Evolutionary conservation across 352 stramenopile species (phyloP).

Genomic region (Phytophthora quininea): DNA sequence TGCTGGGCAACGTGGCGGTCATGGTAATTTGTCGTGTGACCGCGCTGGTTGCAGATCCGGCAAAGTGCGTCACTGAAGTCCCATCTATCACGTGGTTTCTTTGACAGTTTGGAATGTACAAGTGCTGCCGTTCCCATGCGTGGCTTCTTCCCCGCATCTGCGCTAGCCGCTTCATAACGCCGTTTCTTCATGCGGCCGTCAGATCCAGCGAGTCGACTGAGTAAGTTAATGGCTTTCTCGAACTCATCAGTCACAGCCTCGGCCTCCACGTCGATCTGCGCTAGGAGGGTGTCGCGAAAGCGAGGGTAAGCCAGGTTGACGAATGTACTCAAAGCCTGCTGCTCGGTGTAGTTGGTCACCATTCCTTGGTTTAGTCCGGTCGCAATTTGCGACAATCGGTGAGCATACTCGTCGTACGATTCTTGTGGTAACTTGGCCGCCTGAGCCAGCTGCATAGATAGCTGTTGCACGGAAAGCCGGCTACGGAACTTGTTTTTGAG

Average conservation of each 20-base stretch:
- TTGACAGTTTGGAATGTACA: background rate
- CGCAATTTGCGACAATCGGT: background rate
- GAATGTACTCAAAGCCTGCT: constrained; percentile 15
- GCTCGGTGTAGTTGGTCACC: constrained; percentile 2
- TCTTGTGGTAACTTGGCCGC: background rate
- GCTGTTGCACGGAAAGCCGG: background rate
- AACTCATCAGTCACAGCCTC: constrained; percentile 6
- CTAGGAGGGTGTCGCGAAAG: background rate
- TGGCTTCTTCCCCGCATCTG: background rate
- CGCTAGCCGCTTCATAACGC: background rate
- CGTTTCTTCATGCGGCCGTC: constrained; percentile 6
- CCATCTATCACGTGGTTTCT: background rate
- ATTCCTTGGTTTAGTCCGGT: constrained; percentile 4
- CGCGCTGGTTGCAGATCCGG: background rate
- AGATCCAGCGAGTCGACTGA: background rate
- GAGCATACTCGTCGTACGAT: background rate
- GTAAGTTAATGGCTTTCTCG: background rate
- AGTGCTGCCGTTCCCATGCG: background rate
- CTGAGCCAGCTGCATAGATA: background rate
- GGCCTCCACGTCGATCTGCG: constrained; percentile 3
- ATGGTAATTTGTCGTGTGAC: constrained; percentile 13
- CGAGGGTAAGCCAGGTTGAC: constrained; percentile 9
- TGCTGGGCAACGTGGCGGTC: constrained; percentile 5
- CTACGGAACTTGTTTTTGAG: background rate
- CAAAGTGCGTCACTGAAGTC: constrained; percentile 2